phyloP scores from a whole-genome alignment of 2,329 filamentous ascomycete species.

The Coccinonectria pachysandricola region DNA sequence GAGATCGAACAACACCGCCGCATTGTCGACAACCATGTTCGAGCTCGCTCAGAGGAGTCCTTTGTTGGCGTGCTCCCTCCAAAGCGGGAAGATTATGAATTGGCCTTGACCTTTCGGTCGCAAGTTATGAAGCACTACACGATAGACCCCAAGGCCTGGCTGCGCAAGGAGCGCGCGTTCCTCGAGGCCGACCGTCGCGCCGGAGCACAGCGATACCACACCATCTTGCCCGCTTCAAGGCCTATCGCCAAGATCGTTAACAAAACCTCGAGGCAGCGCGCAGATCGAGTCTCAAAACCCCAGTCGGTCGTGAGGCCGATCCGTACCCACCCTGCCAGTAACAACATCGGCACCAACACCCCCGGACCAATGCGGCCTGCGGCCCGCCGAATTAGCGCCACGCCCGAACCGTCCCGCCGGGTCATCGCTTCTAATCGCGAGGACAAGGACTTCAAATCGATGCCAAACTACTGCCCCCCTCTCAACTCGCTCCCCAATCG shows the following conservation, averaged over 20 bases:
- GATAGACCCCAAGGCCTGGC: constrained; percentile 36
- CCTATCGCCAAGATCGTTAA: constrained; percentile 19
- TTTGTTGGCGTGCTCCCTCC: constrained; percentile 39
- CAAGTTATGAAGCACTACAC: constrained; percentile 37
- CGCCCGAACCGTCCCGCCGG: constrained; percentile 41
- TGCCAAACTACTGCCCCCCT: constrained; percentile 66
- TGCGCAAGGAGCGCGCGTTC: constrained; percentile 38
- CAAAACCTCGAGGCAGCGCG: constrained; percentile 20
- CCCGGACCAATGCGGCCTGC: constrained; percentile 18
- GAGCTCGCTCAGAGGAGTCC: constrained; percentile 29
- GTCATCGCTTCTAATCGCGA: constrained; percentile 58
- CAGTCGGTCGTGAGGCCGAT: constrained; percentile 25
- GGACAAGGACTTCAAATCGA: constrained; percentile 66
- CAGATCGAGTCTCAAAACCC: constrained; percentile 28
- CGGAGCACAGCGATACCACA: constrained; percentile 26
- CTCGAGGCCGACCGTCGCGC: constrained; percentile 38
- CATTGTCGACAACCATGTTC: constrained; percentile 41
- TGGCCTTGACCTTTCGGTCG: constrained; percentile 42
- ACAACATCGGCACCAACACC: too few species aligned
- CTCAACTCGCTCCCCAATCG: constrained; percentile 53
- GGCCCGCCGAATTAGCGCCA: constrained; percentile 31
- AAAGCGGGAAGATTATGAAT: constrained; percentile 41
- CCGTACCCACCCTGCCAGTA: constrained; percentile 17
- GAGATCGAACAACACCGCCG: constrained; percentile 32
- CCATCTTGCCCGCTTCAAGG: constrained; percentile 33